Evolutionary conservation across 163 green algal species (phyloP).

Genomic region (Chlorella variabilis): DNA sequence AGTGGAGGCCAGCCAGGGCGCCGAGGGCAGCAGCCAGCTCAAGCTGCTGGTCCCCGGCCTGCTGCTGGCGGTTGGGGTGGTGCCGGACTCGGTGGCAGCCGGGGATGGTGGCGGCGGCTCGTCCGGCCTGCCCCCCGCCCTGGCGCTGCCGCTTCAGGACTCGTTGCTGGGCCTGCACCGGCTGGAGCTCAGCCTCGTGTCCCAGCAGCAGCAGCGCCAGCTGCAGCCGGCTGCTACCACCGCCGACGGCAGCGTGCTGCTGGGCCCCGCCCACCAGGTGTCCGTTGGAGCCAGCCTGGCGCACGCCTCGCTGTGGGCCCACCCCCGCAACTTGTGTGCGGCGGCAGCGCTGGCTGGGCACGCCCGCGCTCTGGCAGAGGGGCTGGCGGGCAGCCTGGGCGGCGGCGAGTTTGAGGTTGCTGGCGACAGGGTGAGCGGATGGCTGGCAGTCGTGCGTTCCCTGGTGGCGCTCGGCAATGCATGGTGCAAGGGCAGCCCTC

Average conservation of each 20-base stretch:
- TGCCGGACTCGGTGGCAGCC: neutral
- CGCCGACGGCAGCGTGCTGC: slow-evolving; percentile 12
- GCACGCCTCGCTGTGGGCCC: slow-evolving; percentile 43
- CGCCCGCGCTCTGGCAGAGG: neutral
- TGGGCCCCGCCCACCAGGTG: slow-evolving; percentile 16
- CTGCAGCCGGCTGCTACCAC: slow-evolving; percentile 21
- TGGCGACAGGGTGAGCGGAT: neutral
- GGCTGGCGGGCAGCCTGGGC: neutral
- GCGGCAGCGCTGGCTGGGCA: slow-evolving; percentile 33
- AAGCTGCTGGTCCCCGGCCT: neutral
- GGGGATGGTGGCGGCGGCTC: neutral
- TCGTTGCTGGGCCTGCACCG: slow-evolving; percentile 4
- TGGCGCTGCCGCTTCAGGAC: slow-evolving; percentile 25
- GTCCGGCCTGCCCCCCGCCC: neutral
- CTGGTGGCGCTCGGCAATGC: too few relatives aligned
- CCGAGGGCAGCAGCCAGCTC: neutral
- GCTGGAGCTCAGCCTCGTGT: slow-evolving; percentile 4
- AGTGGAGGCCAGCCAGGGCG: neutral
- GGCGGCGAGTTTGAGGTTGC: neutral
- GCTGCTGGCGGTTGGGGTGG: slow-evolving; percentile 24
- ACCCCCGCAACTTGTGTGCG: slow-evolving; percentile 41
- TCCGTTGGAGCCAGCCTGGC: slow-evolving; percentile 24
- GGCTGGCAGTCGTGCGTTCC: too few relatives aligned
- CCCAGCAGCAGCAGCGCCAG: slow-evolving; percentile 26
- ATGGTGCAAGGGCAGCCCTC: too few relatives aligned